Base-by-base conservation (phyloP, 371 early-diverging fungal genomes). In the Mortierella sp. region DNA sequence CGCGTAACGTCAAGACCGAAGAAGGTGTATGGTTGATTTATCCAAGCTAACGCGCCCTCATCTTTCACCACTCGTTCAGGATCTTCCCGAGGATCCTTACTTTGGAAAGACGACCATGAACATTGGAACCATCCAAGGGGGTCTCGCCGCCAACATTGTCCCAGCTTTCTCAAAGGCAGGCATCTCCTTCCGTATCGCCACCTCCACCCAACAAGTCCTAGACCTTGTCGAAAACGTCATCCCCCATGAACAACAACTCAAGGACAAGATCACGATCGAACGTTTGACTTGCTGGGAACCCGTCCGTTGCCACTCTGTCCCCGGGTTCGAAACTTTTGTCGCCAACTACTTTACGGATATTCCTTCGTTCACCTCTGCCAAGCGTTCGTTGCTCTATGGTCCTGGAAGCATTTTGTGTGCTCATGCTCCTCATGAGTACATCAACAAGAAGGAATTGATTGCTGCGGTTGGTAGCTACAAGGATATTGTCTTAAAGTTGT, bases 361-460 rank as follows among this genome's bases (percentile, higher is more conserved):
- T 24, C 86, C 86, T 14, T 86, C 86, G 14, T 86, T 86, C 73
- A 74, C 72, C 37, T 61, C 82, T 24, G 86, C 86, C 4, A 86
- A 86, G 46, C 76, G 82, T 28, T 86, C 86, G 31, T 69, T 86
- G 72, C 74, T 90, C 21, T 87, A 76, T 64, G 90, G 90, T 1
- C 89, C 88, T 19, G 90, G 90, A 37, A 84, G 88, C 2, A 90
- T 90, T 57, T 71, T 86, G 24, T 87, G 87, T n/a, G 90, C 90
- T 16, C 90, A 90, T 73, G 87, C 88, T 3, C 86, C 82, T 3
- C 81, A 89, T 50, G 90, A 90, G 84, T 87, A 77, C 54, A 88
- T 90, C 54, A 82, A 77, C 76, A 90, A 90, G 86, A 78, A 80
- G 75, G 89, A 90, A 44, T 53, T 90, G 72, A 80, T 88, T 31